These are phyloP conservation scores for Ustilago loliicola DNA, from an alignment of 1,284 basidiomycete species.

Conservation along the genomic window DNA sequence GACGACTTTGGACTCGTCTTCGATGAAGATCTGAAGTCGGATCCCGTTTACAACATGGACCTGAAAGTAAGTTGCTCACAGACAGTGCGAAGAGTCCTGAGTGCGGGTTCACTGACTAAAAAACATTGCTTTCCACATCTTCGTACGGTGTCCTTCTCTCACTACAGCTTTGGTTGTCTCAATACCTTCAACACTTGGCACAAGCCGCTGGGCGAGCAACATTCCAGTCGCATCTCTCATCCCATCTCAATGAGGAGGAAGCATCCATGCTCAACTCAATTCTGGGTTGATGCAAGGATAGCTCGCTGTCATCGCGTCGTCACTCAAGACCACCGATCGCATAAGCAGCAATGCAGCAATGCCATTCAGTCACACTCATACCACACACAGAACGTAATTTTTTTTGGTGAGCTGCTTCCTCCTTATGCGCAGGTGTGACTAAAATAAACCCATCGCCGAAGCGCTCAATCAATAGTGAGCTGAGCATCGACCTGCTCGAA, in stretches of 20 bases:
- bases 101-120: background rate
- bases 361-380: background rate
- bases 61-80: conserved; percentile 73
- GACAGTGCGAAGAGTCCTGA: background rate
- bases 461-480: conserved; percentile 71
- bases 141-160: background rate
- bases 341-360: background rate
- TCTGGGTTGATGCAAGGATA: conserved; percentile 1
- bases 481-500: conserved; percentile 46
- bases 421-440: background rate
- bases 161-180: conserved; percentile 30
- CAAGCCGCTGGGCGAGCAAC: conserved; percentile 22
- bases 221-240: conserved; percentile 32
- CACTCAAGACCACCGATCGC: background rate
- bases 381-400: background rate
- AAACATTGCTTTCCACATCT: background rate
- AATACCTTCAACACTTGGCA: conserved; percentile 35
- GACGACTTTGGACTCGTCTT: conserved; percentile 75
- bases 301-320: background rate
- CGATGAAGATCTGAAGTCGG: conserved; percentile 83
- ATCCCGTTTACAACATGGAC: conserved; percentile 89
- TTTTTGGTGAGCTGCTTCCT: background rate
- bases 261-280: conserved; percentile 39
- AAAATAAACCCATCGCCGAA: background rate
- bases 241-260: conserved; percentile 39